Evolutionary conservation across 202 grass and related monocot genomes (phyloP), one percentile per base, ranked within the genome.

Genomic region (Alloteropsis angusta): DNA sequence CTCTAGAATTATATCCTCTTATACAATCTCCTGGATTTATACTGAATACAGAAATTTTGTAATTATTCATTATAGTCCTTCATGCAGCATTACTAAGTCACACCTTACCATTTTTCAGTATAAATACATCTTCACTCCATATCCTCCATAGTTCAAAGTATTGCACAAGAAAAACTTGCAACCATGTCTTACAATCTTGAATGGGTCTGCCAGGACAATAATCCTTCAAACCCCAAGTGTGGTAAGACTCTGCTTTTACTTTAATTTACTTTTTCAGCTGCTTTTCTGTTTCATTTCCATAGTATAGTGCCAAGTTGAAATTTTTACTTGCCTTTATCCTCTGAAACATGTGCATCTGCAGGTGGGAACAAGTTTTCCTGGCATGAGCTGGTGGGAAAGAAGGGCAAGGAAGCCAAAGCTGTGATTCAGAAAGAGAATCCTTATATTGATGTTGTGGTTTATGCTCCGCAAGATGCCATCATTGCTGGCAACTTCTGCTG

Each of bases 331-430:
- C 3, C 9, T 65, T 48, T 18, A 18, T 49, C 41, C 18, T 73
- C 13, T 34, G 50, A 39, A 52, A 72, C 30, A 16, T 21, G 32
- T 55, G 11, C 16, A 35, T 23, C 1, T 34, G 41, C 9, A 79
- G 59, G 1, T 36, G 83, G 68, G 28, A 74, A 0, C 2, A 42
- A 85, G 50, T 10, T 74, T 22, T 36, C 18, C 5, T 85, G 83
- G 76, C 69, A 69, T 23, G 76, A 80, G 60, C 53, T 85, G 0
- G 0, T 80, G 41, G 83, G 76, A 17, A 85, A 59, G 50, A 80
- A 66, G 50, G 76, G 76, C 16, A 42, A 49, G 19, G 50, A 85
- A 18, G 60, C 60, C 30, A 60, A 50, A 58, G 28, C 43, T 66
- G 52, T 67, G 21, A 60, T 80, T 21, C 19, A 23, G 69, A 67